Base-by-base conservation (phyloP, 129 eudicot species). In the Tanacetum coccineum region DNA sequence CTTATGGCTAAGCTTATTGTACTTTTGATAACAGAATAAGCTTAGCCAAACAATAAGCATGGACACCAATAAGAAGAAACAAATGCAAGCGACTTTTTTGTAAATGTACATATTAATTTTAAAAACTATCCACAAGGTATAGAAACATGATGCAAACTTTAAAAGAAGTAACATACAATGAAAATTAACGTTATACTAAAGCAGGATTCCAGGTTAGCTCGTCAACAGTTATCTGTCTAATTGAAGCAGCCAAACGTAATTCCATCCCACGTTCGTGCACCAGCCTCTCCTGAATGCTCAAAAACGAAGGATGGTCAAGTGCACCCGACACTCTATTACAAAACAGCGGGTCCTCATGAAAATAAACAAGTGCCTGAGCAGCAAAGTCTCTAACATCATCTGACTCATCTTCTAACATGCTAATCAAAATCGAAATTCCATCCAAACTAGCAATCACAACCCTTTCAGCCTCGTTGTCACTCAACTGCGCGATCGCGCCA, bases 401-500 rank as follows among this genome's bases (percentile, higher is more conserved):
- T 6, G 85, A 83, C 74, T 83, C 89, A n/a, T 76, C 87, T 64
- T 81, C 79, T 55, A 85, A 63, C 81, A 79, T 40, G n/a, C 72
- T 76, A 15, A 80, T 77, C 61, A 87, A 85, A 72, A 66, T 62
- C 17, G 76, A 85, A 63, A 87, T 79, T 8, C 81, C 87, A 11
- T 81, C 90, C 30, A 64, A 78, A 70, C 72, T 59, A 18, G 82
- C 77, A 30, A 87, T 82, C 46, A 62, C 79, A 18, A 13, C 50
- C 28, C 90, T 67, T 39, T 75, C 90, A 62, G 68, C 71, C 64
- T 59, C 75, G 18, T 79, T 56, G 68, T 72, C 74, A 67, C 95
- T 84, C 76, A 87, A 74, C 81, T 81, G 90, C 15, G 90, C 87
- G 48, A 87, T 67, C 9, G 75, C 81, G 21, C 95, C 95, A 45